Percentiles rank a stretch among this genome's conserved stretches.
These are phyloP conservation scores for Ascochyta viciae-villosae DNA, from an alignment of 2,329 filamentous ascomycete species.

Conservation along the genomic window DNA sequence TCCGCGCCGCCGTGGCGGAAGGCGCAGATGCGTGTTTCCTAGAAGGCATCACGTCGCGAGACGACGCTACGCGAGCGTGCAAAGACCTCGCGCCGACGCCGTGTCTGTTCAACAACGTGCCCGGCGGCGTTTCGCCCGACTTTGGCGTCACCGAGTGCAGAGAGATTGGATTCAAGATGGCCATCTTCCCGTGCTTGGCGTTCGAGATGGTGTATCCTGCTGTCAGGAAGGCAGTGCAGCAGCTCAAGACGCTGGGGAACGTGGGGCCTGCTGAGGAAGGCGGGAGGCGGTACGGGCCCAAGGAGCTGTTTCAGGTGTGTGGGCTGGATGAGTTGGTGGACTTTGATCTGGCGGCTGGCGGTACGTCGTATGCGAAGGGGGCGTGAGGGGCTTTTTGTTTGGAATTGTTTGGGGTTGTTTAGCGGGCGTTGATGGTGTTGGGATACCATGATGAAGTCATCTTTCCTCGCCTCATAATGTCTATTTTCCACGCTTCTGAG, in stretches of 20 bases:
- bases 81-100: constrained; percentile 58
- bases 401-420: neutral
- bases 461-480: no score
- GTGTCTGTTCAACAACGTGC: constrained; percentile 65
- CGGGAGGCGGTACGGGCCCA: constrained; percentile 55
- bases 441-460: no score
- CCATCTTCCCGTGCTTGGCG: constrained; percentile 60
- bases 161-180: constrained; percentile 64
- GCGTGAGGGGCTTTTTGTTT: constrained; percentile 1
- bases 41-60: constrained; percentile 62
- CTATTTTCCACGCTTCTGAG: no score
- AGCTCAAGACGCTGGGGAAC: constrained; percentile 37
- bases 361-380: constrained; percentile 39
- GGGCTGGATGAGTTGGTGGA: constrained; percentile 60
- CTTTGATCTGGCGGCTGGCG: constrained; percentile 58
- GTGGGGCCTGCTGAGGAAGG: constrained; percentile 47
- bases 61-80: constrained; percentile 59
- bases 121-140: constrained; percentile 62
- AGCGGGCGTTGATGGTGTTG: no score
- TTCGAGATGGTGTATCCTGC: constrained; percentile 45
- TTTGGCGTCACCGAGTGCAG: constrained; percentile 61
- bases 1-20: constrained; percentile 59
- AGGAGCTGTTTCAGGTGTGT: constrained; percentile 60
- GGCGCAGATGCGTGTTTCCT: constrained; percentile 68
- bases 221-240: constrained; percentile 37